These are phyloP conservation scores for Serpula lacrymans DNA, from an alignment of 768 basidiomycete genomes.

Conservation along the genomic window DNA sequence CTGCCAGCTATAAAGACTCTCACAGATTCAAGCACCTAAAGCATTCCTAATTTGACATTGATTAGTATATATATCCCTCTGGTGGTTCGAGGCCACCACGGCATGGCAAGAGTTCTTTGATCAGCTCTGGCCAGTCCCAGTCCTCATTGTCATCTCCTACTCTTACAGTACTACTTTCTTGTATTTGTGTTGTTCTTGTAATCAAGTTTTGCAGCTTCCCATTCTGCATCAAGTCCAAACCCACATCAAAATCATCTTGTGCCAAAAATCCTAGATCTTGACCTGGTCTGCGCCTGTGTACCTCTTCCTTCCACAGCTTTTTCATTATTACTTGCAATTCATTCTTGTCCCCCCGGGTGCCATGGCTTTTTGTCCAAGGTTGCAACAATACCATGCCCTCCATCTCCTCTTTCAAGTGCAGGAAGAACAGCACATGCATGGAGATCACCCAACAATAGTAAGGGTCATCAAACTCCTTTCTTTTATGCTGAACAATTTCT, in stretches of 20 bases:
- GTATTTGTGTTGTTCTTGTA: too few species aligned
- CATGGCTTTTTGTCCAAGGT: neutral
- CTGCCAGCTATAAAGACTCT: too few species aligned
- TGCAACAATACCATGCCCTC: slow-evolving; percentile 4
- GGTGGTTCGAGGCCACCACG: too few species aligned
- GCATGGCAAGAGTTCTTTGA: too few species aligned
- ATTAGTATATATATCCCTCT: too few species aligned
- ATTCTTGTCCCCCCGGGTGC: neutral
- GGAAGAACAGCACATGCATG: slow-evolving; percentile 20
- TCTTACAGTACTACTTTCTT: too few species aligned
- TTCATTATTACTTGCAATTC: neutral
- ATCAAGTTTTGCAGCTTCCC: neutral
- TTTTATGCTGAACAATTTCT: slow-evolving; percentile 14
- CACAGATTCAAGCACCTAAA: too few species aligned
- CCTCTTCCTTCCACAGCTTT: neutral
- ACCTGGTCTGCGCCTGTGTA: neutral
- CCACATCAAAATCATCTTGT: neutral
- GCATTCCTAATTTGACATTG: too few species aligned
- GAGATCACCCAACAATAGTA: slow-evolving; percentile 20
- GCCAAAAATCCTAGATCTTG: neutral
- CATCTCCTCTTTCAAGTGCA: slow-evolving; percentile 18
- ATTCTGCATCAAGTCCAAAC: neutral
- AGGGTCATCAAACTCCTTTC: slow-evolving; percentile 16
- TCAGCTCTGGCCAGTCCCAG: too few species aligned
- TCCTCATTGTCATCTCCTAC: too few species aligned